These are phyloP conservation scores for Botrytis porri DNA, from an alignment of 2,329 filamentous ascomycete species.

Conservation along the genomic window DNA sequence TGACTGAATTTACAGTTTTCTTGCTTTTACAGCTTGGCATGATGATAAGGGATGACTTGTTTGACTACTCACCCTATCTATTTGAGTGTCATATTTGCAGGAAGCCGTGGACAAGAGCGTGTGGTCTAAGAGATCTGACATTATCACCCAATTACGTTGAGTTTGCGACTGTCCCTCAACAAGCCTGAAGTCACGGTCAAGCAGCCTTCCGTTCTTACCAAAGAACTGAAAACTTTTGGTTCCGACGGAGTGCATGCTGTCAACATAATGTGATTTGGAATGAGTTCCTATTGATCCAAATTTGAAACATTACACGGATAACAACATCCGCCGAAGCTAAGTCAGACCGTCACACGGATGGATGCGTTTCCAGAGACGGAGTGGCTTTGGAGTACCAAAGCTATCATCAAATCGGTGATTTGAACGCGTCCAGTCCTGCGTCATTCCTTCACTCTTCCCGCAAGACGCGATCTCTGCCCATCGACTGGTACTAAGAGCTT, in stretches of 20 bases:
- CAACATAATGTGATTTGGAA: neutral
- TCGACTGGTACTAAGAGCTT: neutral
- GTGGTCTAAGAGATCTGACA: accelerated
- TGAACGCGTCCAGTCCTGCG: neutral
- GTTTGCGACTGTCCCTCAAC: neutral
- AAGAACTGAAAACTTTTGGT: neutral
- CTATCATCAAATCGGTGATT: neutral
- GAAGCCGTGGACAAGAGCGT: too few relatives aligned
- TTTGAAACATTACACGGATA: neutral
- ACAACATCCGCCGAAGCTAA: too few relatives aligned
- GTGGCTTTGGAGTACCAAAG: too few relatives aligned
- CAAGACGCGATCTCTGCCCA: too few relatives aligned
- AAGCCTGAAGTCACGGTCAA: accelerated
- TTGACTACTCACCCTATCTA: neutral
- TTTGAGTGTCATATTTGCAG: neutral
- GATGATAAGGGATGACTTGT: neutral
- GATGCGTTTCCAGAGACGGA: neutral
- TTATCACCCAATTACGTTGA: neutral
- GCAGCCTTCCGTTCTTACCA: neutral
- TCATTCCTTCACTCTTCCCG: neutral
- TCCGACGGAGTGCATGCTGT: neutral
- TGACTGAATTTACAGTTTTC: neutral
- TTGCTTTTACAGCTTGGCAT: too few relatives aligned
- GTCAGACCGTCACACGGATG: neutral
- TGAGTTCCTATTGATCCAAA: neutral